phyloP scores from a whole-genome alignment of 2,329 filamentous ascomycete genomes.

The Cladophialophora immunda region DNA sequence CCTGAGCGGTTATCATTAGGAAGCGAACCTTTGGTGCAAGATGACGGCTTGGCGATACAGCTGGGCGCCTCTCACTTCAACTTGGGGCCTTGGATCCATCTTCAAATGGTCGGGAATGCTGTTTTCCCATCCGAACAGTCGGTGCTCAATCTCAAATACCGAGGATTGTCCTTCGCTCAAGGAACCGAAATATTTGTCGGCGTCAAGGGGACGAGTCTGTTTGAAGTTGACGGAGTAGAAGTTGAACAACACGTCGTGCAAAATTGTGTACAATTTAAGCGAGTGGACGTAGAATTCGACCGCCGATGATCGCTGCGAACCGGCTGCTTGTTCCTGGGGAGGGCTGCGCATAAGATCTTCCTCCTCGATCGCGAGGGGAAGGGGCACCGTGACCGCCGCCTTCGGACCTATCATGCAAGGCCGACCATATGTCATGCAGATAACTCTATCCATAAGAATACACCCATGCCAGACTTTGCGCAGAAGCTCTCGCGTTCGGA shows the following conservation, averaged over 20 bases:
- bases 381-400: slow-evolving; percentile 42
- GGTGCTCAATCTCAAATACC: slow-evolving; percentile 48
- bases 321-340: slow-evolving; percentile 17
- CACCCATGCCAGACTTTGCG: slow-evolving; percentile 48
- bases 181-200: slow-evolving; percentile 14
- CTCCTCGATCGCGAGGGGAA: slow-evolving; percentile 46
- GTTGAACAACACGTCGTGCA: slow-evolving; percentile 46
- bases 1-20: neutral
- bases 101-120: slow-evolving; percentile 45
- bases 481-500: slow-evolving; percentile 43
- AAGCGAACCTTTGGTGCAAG: slow-evolving; percentile 44
- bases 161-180: slow-evolving; percentile 42
- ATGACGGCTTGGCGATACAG: slow-evolving; percentile 47
- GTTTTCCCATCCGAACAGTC: slow-evolving; percentile 45
- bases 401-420: slow-evolving; percentile 48
- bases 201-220: slow-evolving; percentile 6
- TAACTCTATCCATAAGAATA: slow-evolving; percentile 49
- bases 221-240: slow-evolving; percentile 19
- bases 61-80: slow-evolving; percentile 36
- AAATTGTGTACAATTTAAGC: slow-evolving; percentile 48
- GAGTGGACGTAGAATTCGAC: slow-evolving; percentile 47
- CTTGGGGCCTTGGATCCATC: slow-evolving; percentile 11
- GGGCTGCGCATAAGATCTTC: slow-evolving; percentile 40
- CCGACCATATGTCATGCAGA: slow-evolving; percentile 51
- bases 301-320: slow-evolving; percentile 41